A percentile compares a stretch with the other conserved stretches of the same genome.
These are phyloP conservation scores for Cryphonectria nitschkei DNA, from an alignment of 2,329 filamentous ascomycete species.

Conservation along the genomic window DNA sequence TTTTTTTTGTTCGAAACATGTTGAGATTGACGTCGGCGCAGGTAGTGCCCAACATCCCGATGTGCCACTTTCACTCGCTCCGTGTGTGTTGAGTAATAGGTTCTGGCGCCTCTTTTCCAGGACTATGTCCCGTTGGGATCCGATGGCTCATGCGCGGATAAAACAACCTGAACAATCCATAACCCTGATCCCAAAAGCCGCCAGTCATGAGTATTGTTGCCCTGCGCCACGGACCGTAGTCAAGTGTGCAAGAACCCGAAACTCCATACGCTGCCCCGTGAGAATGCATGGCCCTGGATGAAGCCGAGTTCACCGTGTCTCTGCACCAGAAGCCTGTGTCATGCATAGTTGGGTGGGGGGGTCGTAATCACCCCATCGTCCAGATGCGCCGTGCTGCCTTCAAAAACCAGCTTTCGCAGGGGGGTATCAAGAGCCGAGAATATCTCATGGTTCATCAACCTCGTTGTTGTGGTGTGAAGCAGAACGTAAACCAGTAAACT, in stretches of 20 bases:
- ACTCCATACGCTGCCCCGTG: slow-evolving; percentile 27
- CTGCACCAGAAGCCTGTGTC: slow-evolving; percentile 10
- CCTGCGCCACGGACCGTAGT: slow-evolving; percentile 22
- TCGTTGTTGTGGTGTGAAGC: slow-evolving; percentile 15
- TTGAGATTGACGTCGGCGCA: slow-evolving; percentile 11
- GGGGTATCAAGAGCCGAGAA: slow-evolving; percentile 15
- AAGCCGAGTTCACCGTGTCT: slow-evolving; percentile 12
- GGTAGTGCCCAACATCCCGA: slow-evolving; percentile 6
- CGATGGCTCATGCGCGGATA: slow-evolving; percentile 7
- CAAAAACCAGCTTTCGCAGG: slow-evolving; percentile 14
- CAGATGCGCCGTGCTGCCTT: slow-evolving; percentile 27
- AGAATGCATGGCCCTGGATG: slow-evolving; percentile 26
- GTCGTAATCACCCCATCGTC: slow-evolving; percentile 11
- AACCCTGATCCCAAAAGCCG: neutral
- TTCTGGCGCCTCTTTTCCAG: slow-evolving; percentile 11
- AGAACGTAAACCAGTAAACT: slow-evolving; percentile 22
- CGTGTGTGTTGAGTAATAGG: neutral
- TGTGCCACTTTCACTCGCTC: slow-evolving; percentile 20
- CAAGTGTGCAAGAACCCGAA: slow-evolving; percentile 25
- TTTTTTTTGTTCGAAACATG: slow-evolving; percentile 18
- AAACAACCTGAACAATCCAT: slow-evolving; percentile 13
- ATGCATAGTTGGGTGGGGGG: neutral
- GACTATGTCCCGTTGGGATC: slow-evolving; percentile 9
- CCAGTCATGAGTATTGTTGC: slow-evolving; percentile 3
- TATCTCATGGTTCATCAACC: slow-evolving; percentile 25